Evolutionary conservation across 352 stramenopile species (phyloP).

Genomic region (Globisporangium nunn): DNA sequence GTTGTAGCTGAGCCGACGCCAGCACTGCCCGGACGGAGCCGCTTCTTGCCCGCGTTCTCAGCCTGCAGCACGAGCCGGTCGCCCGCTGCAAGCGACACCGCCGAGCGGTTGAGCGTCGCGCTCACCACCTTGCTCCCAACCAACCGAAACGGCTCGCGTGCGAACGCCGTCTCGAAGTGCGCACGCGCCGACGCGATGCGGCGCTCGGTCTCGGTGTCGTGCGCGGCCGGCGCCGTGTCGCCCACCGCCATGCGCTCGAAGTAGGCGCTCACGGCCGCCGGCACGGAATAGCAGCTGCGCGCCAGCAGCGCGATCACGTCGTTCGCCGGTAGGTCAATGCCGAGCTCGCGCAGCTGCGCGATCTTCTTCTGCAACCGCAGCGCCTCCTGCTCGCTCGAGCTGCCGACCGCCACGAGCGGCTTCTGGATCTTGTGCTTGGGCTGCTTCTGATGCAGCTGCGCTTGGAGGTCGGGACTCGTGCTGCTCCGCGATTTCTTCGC

Average conservation of each 20-base stretch:
- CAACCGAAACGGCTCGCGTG: conserved; percentile 27
- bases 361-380: conserved; percentile 58
- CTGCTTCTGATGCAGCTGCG: background rate
- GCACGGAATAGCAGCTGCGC: conserved; percentile 72
- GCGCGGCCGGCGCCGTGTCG: background rate
- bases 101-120: conserved; percentile 41
- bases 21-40: conserved; percentile 21
- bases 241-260: conserved; percentile 44
- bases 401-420: conserved; percentile 50
- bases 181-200: conserved; percentile 11
- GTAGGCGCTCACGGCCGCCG: conserved; percentile 58
- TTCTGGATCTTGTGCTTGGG: conserved; percentile 21
- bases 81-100: conserved; percentile 26
- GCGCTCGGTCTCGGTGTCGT: conserved; percentile 15
- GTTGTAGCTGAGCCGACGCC: conserved; percentile 2
- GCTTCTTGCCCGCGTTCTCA: conserved; percentile 69
- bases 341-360: conserved; percentile 66
- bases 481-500: conserved; percentile 14
- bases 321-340: conserved; percentile 51
- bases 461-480: background rate
- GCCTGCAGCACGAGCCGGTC: conserved; percentile 52
- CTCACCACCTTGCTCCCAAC: conserved; percentile 39
- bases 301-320: conserved; percentile 51
- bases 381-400: conserved; percentile 53
- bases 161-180: conserved; percentile 28